Evolutionary conservation across 345 rosid genomes (phyloP).

Genomic region (Sonneratia caseolaris): DNA sequence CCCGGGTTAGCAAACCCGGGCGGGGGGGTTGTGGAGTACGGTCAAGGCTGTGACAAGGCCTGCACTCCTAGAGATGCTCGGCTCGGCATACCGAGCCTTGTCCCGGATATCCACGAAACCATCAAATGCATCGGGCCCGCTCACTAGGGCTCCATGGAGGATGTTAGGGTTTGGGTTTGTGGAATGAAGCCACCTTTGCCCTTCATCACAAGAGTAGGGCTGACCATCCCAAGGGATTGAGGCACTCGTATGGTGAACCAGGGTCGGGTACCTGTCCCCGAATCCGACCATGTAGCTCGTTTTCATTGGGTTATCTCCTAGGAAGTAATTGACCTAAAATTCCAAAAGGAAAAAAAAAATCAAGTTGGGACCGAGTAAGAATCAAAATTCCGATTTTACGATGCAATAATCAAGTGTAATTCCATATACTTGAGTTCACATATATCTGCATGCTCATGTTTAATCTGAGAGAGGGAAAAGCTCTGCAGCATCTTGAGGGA

Average conservation of each 20-base stretch:
- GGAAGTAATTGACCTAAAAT: conserved; percentile 30
- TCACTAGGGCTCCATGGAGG: conserved; percentile 35
- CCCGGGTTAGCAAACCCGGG: conserved; percentile 15
- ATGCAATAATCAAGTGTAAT: neutral
- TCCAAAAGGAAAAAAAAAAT: neutral
- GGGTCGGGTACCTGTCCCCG: conserved; percentile 35
- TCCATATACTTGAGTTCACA: neutral
- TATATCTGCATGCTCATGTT: too few relatives aligned
- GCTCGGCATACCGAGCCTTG: conserved; percentile 33
- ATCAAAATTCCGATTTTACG: neutral
- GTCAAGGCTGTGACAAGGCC: conserved; percentile 50
- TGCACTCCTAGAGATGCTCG: conserved; percentile 32
- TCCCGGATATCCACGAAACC: conserved; percentile 30
- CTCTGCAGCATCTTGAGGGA: conserved; percentile 27
- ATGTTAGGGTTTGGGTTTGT: conserved; percentile 28
- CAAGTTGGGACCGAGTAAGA: neutral
- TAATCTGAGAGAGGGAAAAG: conserved; percentile 45
- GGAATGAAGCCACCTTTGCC: conserved; percentile 26
- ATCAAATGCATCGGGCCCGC: conserved; percentile 33
- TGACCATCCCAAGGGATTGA: conserved; percentile 37
- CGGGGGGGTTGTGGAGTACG: conserved; percentile 43
- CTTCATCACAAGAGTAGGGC: conserved; percentile 26
- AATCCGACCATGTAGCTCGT: conserved; percentile 57
- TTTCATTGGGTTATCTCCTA: conserved; percentile 51
- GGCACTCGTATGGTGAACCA: conserved; percentile 49